phyloP scores from a whole-genome alignment of 2,329 filamentous ascomycete genomes.

The Fusarium nanum region DNA sequence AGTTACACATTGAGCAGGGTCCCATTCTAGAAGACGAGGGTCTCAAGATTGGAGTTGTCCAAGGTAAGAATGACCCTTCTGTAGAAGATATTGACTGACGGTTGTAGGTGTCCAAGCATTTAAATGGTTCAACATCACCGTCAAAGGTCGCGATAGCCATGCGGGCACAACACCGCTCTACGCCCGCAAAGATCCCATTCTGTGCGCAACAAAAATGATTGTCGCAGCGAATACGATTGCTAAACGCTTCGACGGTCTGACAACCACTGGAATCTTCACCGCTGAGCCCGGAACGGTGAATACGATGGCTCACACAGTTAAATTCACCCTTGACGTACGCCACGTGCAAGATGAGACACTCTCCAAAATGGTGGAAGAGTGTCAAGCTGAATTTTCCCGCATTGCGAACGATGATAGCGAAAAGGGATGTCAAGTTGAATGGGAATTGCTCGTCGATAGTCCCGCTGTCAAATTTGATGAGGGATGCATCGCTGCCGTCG shows the following conservation, averaged over 20 bases:
- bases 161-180: constrained; percentile 15
- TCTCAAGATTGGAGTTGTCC: not conserved
- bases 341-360: constrained; percentile 7
- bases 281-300: constrained; percentile 1
- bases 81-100: accelerated
- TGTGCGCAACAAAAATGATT: constrained; percentile 3
- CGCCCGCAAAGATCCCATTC: constrained; percentile 12
- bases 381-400: not conserved
- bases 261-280: constrained; percentile 1
- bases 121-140: constrained; percentile 14
- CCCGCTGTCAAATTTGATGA: not conserved
- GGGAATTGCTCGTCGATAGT: not conserved
- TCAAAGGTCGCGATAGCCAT: constrained; percentile 8
- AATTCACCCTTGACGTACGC: not conserved
- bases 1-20: not conserved
- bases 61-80: accelerated
- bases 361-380: constrained; percentile 1
- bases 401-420: constrained; percentile 11
- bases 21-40: not conserved
- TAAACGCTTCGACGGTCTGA: not conserved
- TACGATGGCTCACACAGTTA: constrained; percentile 5
- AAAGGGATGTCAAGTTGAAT: not conserved
- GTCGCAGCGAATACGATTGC: constrained; percentile 6
- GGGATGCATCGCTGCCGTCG: constrained; percentile 8
- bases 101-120: constrained; percentile 5